Evolutionary conservation across 2,329 filamentous ascomycete species (phyloP).

Genomic region (Pseudogymnoascus sp.): DNA sequence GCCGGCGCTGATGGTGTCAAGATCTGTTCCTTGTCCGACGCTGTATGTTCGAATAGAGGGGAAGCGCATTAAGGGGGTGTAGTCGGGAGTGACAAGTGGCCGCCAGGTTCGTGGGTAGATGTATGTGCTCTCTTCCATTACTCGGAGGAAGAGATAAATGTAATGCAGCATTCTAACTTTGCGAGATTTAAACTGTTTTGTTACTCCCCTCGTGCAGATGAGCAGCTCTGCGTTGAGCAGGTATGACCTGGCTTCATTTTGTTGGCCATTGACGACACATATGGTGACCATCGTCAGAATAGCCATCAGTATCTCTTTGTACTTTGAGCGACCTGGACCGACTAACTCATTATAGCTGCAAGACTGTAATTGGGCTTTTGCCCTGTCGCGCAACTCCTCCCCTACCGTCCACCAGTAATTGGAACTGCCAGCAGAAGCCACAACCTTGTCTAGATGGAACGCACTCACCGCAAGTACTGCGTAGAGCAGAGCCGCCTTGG

Average conservation of each 20-base stretch:
- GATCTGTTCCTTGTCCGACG: no score
- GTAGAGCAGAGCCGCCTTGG: constrained; percentile 28
- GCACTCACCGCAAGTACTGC: constrained; percentile 27
- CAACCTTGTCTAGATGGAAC: constrained; percentile 18
- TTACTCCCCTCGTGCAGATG: constrained; percentile 30
- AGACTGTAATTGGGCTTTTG: constrained; percentile 27
- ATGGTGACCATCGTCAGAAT: constrained; percentile 27
- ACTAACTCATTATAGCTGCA: constrained; percentile 22
- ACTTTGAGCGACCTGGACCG: constrained; percentile 17
- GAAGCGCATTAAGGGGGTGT: background rate
- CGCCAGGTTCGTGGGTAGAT: background rate
- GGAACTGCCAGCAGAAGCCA: constrained; percentile 13
- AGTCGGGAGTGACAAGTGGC: background rate
- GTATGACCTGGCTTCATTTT: constrained; percentile 30
- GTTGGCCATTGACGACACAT: constrained; percentile 26
- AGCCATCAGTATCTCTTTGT: constrained; percentile 34
- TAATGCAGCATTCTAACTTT: constrained; percentile 34
- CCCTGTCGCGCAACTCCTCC: constrained; percentile 24
- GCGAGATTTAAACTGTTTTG: constrained; percentile 30
- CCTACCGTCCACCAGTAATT: constrained; percentile 25
- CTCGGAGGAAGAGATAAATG: constrained; percentile 32
- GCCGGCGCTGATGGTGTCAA: background rate
- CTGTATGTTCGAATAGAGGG: background rate
- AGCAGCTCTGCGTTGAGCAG: constrained; percentile 33
- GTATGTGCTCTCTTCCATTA: constrained; percentile 32